A percentile compares a stretch with the other conserved stretches of the same genome.
Evolutionary conservation across 2,329 filamentous ascomycete genomes (phyloP).

Genomic region (Mycocentrospora acerina): DNA sequence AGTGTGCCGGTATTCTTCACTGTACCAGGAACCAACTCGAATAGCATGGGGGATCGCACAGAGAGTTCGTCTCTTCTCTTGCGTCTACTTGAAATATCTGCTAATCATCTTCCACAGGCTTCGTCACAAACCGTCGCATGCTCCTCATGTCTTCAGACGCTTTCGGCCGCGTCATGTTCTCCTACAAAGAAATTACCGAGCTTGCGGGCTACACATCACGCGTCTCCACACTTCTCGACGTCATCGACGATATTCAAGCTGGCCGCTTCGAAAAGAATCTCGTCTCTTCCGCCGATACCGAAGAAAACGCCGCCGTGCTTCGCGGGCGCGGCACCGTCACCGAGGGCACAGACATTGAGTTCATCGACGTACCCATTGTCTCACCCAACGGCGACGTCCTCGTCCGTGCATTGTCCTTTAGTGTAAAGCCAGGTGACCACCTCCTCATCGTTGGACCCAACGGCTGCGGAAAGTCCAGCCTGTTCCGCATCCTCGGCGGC

Average conservation of each 20-base stretch:
- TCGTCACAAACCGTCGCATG: slow-evolving; percentile 92
- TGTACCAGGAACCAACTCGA: slow-evolving; percentile 62
- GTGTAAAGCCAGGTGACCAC: slow-evolving; percentile 82
- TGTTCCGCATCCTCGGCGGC: slow-evolving; percentile 94
- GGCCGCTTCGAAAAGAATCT: slow-evolving; percentile 96
- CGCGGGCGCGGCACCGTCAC: slow-evolving; percentile 77
- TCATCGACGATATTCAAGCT: slow-evolving; percentile 89
- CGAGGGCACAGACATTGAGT: slow-evolving; percentile 82
- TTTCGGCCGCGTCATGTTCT: slow-evolving; percentile 50
- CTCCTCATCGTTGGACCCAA: slow-evolving; percentile 95
- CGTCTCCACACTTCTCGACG: slow-evolving; percentile 83
- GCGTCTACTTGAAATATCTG: neutral
- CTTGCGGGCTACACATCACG: slow-evolving; percentile 92
- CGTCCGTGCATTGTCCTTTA: slow-evolving; percentile 81
- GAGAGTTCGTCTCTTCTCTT: slow-evolving; percentile 51
- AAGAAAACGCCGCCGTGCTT: slow-evolving; percentile 80
- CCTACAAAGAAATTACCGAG: slow-evolving; percentile 83
- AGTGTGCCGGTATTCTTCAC: slow-evolving; percentile 96
- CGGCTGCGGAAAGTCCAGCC: slow-evolving; percentile 91
- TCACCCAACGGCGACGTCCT: slow-evolving; percentile 95
- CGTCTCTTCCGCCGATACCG: slow-evolving; percentile 81
- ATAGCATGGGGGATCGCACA: slow-evolving; percentile 68
- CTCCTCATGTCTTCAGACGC: slow-evolving; percentile 84
- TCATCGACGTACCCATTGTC: slow-evolving; percentile 89
- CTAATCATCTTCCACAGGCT: slow-evolving; percentile 53